Evolutionary conservation across 495 filamentous ascomycete genomes (phyloP), one percentile per base, ranked within the genome.

Genomic region (Aspergillus cavernicola): DNA sequence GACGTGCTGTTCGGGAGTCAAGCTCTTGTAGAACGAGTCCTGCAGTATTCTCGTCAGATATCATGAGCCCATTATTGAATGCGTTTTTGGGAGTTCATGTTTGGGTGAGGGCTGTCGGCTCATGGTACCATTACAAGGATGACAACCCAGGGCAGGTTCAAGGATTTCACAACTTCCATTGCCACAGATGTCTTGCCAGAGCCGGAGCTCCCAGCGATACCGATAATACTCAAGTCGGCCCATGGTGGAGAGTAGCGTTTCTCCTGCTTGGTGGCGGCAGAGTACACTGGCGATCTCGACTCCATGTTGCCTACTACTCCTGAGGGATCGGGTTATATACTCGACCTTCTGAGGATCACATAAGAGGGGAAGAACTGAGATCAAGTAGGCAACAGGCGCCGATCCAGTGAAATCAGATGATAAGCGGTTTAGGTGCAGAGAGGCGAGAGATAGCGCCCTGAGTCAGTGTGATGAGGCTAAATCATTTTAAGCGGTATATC

Each of bases 161-260:
- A 70, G 52, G 88, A 86, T 50, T 77, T 84, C 46, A 97, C 90
- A 58, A 98, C 95, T 42, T 91, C 90, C 55, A 92, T 82, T 19
- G 95, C 91, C 46, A 98, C 73, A 2, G 90, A 95, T n/a, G 92
- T 96, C 75, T 98, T 98, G 33, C 93, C 93, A 22, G 92, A 97
- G 47, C 95, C 95, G 16, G 92, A 97, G 65, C 89, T 93, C 11
- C 93, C 93, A 37, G 95, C 93, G 52, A 98, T 85, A 39, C 91
- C 93, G 62, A 98, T 97, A 61, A 98, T 97, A 69, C 85, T 90
- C 48, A 90, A 78, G 67, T 97, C 85, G 19, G 86, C 87, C 93
- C 93, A 98, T 69, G 93, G 93, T 31, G 93, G 93, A 33, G 84
- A 86, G 67, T 98, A 98, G 52, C 88, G 85, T 52, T 81, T 83